Evolutionary conservation across 1,284 basidiomycete genomes (phyloP), one percentile per base, ranked within the genome.

Genomic region (Ceratobasidium theobromae): DNA sequence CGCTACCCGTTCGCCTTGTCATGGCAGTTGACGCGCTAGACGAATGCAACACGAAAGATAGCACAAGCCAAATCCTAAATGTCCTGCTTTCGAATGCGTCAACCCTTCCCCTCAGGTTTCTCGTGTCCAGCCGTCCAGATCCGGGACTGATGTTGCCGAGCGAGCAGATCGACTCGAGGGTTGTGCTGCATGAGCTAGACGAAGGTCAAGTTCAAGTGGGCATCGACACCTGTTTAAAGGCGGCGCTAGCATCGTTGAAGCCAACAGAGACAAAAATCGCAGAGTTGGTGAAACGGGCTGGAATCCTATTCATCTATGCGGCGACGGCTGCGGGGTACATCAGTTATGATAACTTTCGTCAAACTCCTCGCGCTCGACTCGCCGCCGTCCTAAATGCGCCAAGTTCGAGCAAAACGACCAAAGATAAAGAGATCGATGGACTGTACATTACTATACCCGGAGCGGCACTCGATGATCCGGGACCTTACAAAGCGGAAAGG

Each of bases 41-140:
- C 32, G 67, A 68, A 30, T 68, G 67, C 45, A 32, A 30, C 18
- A 32, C 52, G 14, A n/a, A 54, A 46, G 12, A 38, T n/a, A 46
- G 57, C 5, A 49, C 43, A 1, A 40, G 41, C 12, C 18, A 33
- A 14, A 32, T 64, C 4, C 57, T 68, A 6, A 40, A 43, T 14
- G 27, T 23, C 2, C 38, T 55, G 11, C 38, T 55, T 5, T 41
- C 21, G 4, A n/a, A 41, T 6, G 23, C 35, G 23, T 12, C 38
- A 25, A n/a, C 27, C 53, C 38, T 55, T 3, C 38, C 35, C 3
- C 23, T 68, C 30, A 68, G 54, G 62, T 46, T 68, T 12, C n/a
- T 68, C 38, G 53, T 68, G n/a, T 53, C 58, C 6, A 68, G 67
- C 18, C 67, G 67, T 16, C 67, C 67, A 45, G 18, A 64, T 68